Evolutionary conservation across 2,329 filamentous ascomycete species (phyloP).

Genomic region (Penicillium sp.): DNA sequence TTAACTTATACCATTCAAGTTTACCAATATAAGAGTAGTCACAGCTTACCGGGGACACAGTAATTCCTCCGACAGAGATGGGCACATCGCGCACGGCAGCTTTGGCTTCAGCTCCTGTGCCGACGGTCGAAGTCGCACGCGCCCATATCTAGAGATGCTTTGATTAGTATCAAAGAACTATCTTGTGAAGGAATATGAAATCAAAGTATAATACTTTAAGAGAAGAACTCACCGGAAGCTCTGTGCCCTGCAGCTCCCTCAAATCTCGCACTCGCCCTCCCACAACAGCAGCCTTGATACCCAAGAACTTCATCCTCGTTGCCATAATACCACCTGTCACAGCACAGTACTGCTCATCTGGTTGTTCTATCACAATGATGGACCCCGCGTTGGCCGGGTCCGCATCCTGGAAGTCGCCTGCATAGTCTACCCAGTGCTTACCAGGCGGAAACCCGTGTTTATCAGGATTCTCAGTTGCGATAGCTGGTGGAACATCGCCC

Average conservation of each 20-base stretch:
- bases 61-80: slow-evolving; percentile 43
- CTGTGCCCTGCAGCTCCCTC: slow-evolving; percentile 56
- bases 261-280: slow-evolving; percentile 69
- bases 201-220: too few species aligned
- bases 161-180: slow-evolving; percentile 2
- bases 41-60: slow-evolving; percentile 40
- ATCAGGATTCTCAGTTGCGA: slow-evolving; percentile 19
- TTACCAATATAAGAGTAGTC: not conserved
- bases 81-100: slow-evolving; percentile 42
- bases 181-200: not conserved
- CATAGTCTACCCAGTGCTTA: slow-evolving; percentile 69
- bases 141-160: slow-evolving; percentile 45
- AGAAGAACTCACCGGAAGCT: slow-evolving; percentile 54
- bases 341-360: slow-evolving; percentile 65
- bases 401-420: slow-evolving; percentile 16
- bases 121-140: slow-evolving; percentile 45
- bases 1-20: not conserved
- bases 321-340: slow-evolving; percentile 78
- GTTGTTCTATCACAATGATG: slow-evolving; percentile 67
- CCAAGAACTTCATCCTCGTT: slow-evolving; percentile 63
- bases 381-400: slow-evolving; percentile 52
- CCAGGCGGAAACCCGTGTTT: slow-evolving; percentile 56
- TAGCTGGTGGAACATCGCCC: slow-evolving; percentile 41
- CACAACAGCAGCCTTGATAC: slow-evolving; percentile 64
- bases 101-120: slow-evolving; percentile 46